A percentile compares a stretch with the other conserved stretches of the same genome.
Conservation (phyloP, 2,329 filamentous ascomycete genomes). For the Penicillium sp. region DNA sequence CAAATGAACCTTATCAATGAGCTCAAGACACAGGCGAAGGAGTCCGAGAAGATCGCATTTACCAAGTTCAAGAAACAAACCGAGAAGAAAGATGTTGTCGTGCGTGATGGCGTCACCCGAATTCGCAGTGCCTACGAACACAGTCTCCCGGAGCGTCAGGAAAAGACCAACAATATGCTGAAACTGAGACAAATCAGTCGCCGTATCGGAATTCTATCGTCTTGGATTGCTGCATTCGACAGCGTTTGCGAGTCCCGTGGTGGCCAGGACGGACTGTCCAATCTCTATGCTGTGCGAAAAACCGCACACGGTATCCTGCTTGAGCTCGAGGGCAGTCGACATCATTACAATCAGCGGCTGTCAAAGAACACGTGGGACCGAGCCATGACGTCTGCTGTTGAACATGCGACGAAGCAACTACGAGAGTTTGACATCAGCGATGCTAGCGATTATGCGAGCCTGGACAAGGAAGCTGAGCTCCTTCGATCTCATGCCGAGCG, state of each 20-base stretch:
- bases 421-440: slow-evolving; percentile 62
- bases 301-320: slow-evolving; percentile 81
- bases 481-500: slow-evolving; percentile 76
- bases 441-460: slow-evolving; percentile 60
- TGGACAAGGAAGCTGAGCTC: slow-evolving; percentile 78
- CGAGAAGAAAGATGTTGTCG: slow-evolving; percentile 71
- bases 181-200: slow-evolving; percentile 76
- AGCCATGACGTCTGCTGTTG: slow-evolving; percentile 76
- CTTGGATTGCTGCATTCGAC: slow-evolving; percentile 92
- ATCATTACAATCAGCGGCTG: slow-evolving; percentile 82
- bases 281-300: slow-evolving; percentile 70
- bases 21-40: slow-evolving; percentile 85
- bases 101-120: slow-evolving; percentile 71
- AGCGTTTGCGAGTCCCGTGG: slow-evolving; percentile 67
- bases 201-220: slow-evolving; percentile 76
- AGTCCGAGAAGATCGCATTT: slow-evolving; percentile 74
- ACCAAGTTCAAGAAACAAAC: slow-evolving; percentile 85
- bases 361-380: slow-evolving; percentile 81
- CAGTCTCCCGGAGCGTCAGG: slow-evolving; percentile 67
- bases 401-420: slow-evolving; percentile 76
- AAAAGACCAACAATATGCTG: slow-evolving; percentile 73
- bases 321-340: slow-evolving; percentile 82
- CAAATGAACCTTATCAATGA: slow-evolving; percentile 97
- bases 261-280: slow-evolving; percentile 60
- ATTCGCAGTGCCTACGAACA: slow-evolving; percentile 81